Evolutionary conservation across 345 rosid genomes (phyloP), one percentile per base, ranked within the genome.

Genomic region (Cardiospermum halicacabum): DNA sequence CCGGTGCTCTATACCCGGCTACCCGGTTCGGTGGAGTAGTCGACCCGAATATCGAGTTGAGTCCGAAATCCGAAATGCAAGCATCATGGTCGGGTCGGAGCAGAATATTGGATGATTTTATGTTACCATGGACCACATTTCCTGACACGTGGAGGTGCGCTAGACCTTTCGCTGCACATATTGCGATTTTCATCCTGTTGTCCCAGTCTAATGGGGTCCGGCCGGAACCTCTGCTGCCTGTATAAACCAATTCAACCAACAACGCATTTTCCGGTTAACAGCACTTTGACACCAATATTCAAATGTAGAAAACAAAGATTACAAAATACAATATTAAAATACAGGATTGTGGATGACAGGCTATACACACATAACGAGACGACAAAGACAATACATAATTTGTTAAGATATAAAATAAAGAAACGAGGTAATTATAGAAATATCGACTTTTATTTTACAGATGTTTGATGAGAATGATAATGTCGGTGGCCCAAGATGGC

Each of bases 1-100:
- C 97, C 0, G 98, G 98, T n/a, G 97, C 97, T 1, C 92, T 88
- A 69, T 93, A 93, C 5, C 98, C 98, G 0, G 94, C 98, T 0
- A 87, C 83, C 7, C 96, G 89, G 75, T 53, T 82, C 15, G 92
- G 83, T 0, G 92, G 92, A 16, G 75, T 73, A 0, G 92, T 39
- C 21, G 71, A 84, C 32, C 91, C 88, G 9, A 86, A 88, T 0
- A 93, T 69, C 10, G 89, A 91, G 62, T 86, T 90, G 18, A 93
- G 95, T n/a, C 97, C 97, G 58, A 77, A 86, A 60, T 93, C 98
- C 1, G 96, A 84, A 21, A 93, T 56, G 47, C 75, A 66, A 0
- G 85, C 88, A 26, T 87, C 88, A 2, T 88, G 89, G 76, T 88
- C 92, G 0, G 84, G 81, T 0, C 87, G 89, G 70, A 93, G 83